A percentile compares a stretch with the other conserved stretches of the same genome.
Conservation (phyloP, 768 basidiomycete genomes). For the Pholiota conissans region DNA sequence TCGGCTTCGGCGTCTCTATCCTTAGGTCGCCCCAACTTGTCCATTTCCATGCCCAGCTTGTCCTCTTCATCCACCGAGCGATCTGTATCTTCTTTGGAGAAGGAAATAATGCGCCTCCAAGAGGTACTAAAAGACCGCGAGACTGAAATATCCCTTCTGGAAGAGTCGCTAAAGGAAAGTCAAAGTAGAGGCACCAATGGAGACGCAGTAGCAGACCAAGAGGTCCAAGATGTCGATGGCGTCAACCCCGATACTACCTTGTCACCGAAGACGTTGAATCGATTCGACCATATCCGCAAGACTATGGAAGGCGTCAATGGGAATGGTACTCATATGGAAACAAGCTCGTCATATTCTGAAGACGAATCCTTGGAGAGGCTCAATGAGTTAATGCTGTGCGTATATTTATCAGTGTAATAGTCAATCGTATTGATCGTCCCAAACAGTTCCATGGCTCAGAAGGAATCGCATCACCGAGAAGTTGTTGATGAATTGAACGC, state of each 20-base stretch:
- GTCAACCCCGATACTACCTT: constrained; percentile 36
- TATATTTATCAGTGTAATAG: constrained; percentile 11
- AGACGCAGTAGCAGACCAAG: constrained; percentile 11
- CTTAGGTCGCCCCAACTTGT: constrained; percentile 53
- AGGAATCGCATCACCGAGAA: constrained; percentile 89
- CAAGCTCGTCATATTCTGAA: constrained; percentile 43
- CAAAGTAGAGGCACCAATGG: constrained; percentile 23
- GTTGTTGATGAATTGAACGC: constrained; percentile 68
- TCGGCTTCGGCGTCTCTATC: constrained; percentile 42
- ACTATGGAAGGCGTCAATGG: constrained; percentile 57
- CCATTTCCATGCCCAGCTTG: constrained; percentile 52
- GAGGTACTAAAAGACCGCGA: constrained; percentile 90
- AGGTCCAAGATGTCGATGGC: constrained; percentile 21
- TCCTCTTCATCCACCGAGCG: constrained; percentile 55
- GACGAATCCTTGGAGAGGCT: constrained; percentile 79
- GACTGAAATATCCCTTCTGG: constrained; percentile 81
- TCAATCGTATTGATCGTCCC: constrained; percentile 9
- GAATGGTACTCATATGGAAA: constrained; percentile 33
- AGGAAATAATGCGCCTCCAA: constrained; percentile 94
- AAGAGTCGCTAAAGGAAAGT: constrained; percentile 48
- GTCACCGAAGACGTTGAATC: constrained; percentile 71
- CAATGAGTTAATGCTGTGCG: constrained; percentile 92
- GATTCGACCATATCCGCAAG: constrained; percentile 73
- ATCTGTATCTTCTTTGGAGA: constrained; percentile 83
- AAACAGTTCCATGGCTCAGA: constrained; percentile 94